Percentiles rank a stretch among this genome's conserved stretches.
Conservation (phyloP, 2,329 filamentous ascomycete genomes). For the Trichoderma sp. region DNA sequence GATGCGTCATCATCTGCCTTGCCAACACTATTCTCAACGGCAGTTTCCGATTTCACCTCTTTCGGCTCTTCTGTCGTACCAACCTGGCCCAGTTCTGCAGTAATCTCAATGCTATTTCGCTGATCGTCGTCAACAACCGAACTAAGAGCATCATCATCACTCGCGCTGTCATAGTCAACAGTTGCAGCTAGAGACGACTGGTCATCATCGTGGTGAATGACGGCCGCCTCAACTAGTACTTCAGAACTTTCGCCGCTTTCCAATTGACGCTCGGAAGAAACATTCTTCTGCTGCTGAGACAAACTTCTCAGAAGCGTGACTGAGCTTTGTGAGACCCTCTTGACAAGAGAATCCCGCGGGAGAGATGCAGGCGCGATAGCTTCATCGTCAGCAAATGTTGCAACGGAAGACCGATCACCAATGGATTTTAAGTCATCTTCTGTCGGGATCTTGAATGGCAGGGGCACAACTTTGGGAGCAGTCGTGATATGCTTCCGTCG, state of each 20-base stretch:
- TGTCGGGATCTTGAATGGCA: conserved; percentile 61
- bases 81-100: conserved; percentile 34
- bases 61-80: background rate
- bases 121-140: conserved; percentile 27
- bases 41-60: background rate
- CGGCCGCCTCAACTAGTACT: conserved; percentile 39
- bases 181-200: conserved; percentile 56
- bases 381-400: conserved; percentile 64
- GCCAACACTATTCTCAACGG: background rate
- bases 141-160: conserved; percentile 35
- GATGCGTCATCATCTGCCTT: background rate
- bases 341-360: conserved; percentile 41
- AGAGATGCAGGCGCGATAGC: conserved; percentile 33
- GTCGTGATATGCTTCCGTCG: conserved; percentile 32
- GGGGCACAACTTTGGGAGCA: conserved; percentile 53
- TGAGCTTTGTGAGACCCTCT: conserved; percentile 49
- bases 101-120: conserved; percentile 38
- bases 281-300: conserved; percentile 34
- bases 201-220: conserved; percentile 40
- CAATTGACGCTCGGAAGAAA: conserved; percentile 18
- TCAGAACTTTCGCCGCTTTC: conserved; percentile 43
- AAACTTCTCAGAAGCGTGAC: conserved; percentile 43
- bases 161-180: conserved; percentile 50
- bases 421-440: conserved; percentile 38
- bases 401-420: conserved; percentile 62